Evolutionary conservation across 2,329 filamentous ascomycete genomes (phyloP), one percentile per base, ranked within the genome.

Genomic region (Paraphoma chrysanthemicola): DNA sequence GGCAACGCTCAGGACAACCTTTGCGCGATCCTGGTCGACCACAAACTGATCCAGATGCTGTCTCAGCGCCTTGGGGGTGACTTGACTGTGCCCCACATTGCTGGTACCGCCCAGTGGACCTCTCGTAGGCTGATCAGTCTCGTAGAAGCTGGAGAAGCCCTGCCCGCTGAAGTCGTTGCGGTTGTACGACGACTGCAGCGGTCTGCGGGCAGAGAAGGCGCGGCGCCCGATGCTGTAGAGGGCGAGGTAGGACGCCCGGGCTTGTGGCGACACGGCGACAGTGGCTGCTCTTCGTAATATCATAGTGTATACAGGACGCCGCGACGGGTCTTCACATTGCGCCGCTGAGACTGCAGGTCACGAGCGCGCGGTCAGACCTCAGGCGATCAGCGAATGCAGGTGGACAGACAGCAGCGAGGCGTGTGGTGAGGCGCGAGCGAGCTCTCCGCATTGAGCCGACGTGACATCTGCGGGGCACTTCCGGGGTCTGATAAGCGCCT

Each of bases 21-120:
- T 95, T 14, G 95, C 93, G 57, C 92, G 88, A 64, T 97, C 92
- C 77, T 99, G 95, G 41, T 94, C 95, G 4, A 99, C 94, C 1
- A 99, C 94, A 74, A 96, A 99, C 72, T 95, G 91, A 74, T 99
- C 95, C 31, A 98, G 87, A 69, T 95, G 90, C 71, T 92, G 88
- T 81, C 98, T 97, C 68, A 99, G 83, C 66, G 82, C 79, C 64
- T 83, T 84, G 7, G 87, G 87, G 9, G 87, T 89, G 51, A 89
- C 80, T 49, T 81, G 81, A 31, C 85, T 84, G 30, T 81, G 82
- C 54, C 85, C 86, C 58, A 86, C 83, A 33, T 81, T 81, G 56
- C 83, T 84, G 9, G 85, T 82, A 57, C 83, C 85, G 38, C 82
- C 83, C 53, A 90, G 75, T n/a, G 88, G 88, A 0, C 88, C 88